Conservation (phyloP, 2,329 filamentous ascomycete species). For the Ilyonectria destructans region DNA sequence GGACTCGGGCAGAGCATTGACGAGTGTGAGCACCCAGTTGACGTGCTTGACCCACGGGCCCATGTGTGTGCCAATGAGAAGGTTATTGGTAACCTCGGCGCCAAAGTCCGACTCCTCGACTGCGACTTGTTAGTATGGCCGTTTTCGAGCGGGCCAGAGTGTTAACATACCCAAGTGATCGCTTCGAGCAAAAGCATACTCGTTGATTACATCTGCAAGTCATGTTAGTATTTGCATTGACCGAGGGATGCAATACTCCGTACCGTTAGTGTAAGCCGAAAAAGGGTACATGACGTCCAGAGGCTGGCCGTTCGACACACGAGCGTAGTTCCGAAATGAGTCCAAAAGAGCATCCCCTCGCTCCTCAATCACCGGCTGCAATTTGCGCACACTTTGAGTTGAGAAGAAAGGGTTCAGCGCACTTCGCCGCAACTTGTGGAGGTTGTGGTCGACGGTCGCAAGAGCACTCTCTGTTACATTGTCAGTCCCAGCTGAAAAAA, state of each 20-base stretch:
- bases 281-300: constrained; percentile 57
- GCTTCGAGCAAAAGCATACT: constrained; percentile 58
- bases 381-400: constrained; percentile 55
- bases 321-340: constrained; percentile 51
- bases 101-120: constrained; percentile 56
- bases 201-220: constrained; percentile 57
- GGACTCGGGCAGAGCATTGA: constrained; percentile 56
- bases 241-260: not conserved
- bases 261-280: constrained; percentile 58
- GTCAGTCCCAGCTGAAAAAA: constrained; percentile 34
- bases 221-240: constrained; percentile 6
- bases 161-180: constrained; percentile 50
- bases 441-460: constrained; percentile 55
- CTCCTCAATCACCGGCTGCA: constrained; percentile 58
- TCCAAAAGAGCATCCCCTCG: constrained; percentile 54
- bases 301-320: constrained; percentile 46
- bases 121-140: constrained; percentile 31
- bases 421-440: constrained; percentile 53
- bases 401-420: constrained; percentile 58
- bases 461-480: constrained; percentile 52
- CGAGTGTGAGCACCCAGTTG: constrained; percentile 54
- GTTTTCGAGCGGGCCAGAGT: not conserved
- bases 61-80: constrained; percentile 58
- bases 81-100: constrained; percentile 54
- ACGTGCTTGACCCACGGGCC: constrained; percentile 57